A percentile compares a stretch with the other conserved stretches of the same genome.
These are phyloP conservation scores for Chytriomyces sp. DNA, from an alignment of 192 early-diverging fungal species.

Conservation along the genomic window DNA sequence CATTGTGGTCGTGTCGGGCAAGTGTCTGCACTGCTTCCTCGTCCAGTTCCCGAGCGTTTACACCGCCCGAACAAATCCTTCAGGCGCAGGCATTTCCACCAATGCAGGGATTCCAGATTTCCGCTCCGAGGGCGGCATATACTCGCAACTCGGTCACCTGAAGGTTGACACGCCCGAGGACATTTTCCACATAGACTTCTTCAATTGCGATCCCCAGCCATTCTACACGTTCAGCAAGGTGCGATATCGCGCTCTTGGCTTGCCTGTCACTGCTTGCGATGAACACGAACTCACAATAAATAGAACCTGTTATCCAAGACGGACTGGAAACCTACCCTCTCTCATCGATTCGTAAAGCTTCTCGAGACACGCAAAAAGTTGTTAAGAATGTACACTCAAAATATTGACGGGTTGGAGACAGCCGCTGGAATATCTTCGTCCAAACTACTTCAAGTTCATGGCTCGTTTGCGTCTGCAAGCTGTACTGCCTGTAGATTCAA, in stretches of 20 bases:
- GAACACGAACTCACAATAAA: constrained; percentile 8
- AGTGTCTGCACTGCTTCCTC: constrained; percentile 56
- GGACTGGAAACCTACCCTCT: constrained; percentile 83
- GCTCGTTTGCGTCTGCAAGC: constrained; percentile 91
- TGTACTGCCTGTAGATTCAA: constrained; percentile 84
- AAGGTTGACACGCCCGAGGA: constrained; percentile 88
- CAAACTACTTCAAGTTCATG: constrained; percentile 87
- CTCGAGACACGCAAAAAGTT: constrained; percentile 84
- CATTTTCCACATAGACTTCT: constrained; percentile 95
- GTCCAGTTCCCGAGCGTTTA: background rate
- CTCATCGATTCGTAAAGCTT: constrained; percentile 86
- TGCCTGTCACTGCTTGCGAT: background rate
- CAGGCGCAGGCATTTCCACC: constrained; percentile 74
- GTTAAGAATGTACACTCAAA: constrained; percentile 95
- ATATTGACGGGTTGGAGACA: constrained; percentile 95
- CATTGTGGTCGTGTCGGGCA: constrained; percentile 91
- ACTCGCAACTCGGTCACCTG: constrained; percentile 79
- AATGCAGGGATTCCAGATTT: constrained; percentile 98
- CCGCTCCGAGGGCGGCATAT: constrained; percentile 90
- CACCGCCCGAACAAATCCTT: background rate
- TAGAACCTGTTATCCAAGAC: constrained; percentile 60
- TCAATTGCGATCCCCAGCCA: constrained; percentile 78
- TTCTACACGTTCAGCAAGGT: constrained; percentile 94
- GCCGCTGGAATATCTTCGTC: constrained; percentile 77
- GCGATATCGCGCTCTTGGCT: background rate